phyloP scores from a whole-genome alignment of 208 protist species.

The Strigomonas galati region DNA sequence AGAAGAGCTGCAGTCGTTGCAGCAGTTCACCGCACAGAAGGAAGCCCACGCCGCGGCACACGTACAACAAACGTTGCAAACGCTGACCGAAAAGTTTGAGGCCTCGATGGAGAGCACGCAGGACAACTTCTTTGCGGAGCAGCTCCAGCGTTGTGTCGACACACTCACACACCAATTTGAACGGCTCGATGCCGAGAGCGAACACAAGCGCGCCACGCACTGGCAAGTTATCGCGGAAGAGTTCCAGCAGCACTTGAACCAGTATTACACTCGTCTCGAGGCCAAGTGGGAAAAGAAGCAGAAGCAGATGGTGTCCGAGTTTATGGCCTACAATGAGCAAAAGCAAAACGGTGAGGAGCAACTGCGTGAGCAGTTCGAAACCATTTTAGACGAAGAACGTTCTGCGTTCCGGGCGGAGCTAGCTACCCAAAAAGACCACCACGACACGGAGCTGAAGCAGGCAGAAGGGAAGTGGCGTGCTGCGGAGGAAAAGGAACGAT shows the following conservation, averaged over 20 bases:
- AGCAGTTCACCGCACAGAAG: slow-evolving; percentile 16
- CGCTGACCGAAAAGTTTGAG: slow-evolving; percentile 4
- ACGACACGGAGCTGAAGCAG: slow-evolving; percentile 8
- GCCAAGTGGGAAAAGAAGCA: too few species aligned
- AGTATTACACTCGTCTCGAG: too few species aligned
- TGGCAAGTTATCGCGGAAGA: too few species aligned
- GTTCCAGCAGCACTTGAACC: too few species aligned
- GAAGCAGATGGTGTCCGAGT: too few species aligned
- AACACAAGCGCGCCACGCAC: too few species aligned
- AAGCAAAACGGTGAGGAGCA: slow-evolving; percentile 4
- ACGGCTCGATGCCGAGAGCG: too few species aligned
- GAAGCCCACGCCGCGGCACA: slow-evolving; percentile 3
- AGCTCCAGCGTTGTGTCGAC: too few species aligned
- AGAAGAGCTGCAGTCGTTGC: slow-evolving; percentile 14
- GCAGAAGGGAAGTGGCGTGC: slow-evolving; percentile 13
- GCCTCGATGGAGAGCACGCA: not conserved
- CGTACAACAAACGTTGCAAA: not conserved
- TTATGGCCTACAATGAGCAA: not conserved
- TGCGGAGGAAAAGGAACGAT: slow-evolving; percentile 2
- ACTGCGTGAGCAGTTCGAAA: too few species aligned
- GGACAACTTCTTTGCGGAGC: not conserved
- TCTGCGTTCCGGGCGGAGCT: slow-evolving; percentile 10
- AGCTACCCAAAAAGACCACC: slow-evolving; percentile 10
- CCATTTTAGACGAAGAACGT: too few species aligned
- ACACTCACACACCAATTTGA: too few species aligned